A percentile compares a stretch with the other conserved stretches of the same genome.
These are phyloP conservation scores for Apiospora saccharicola DNA, from an alignment of 2,329 filamentous ascomycete species.

Conservation along the genomic window DNA sequence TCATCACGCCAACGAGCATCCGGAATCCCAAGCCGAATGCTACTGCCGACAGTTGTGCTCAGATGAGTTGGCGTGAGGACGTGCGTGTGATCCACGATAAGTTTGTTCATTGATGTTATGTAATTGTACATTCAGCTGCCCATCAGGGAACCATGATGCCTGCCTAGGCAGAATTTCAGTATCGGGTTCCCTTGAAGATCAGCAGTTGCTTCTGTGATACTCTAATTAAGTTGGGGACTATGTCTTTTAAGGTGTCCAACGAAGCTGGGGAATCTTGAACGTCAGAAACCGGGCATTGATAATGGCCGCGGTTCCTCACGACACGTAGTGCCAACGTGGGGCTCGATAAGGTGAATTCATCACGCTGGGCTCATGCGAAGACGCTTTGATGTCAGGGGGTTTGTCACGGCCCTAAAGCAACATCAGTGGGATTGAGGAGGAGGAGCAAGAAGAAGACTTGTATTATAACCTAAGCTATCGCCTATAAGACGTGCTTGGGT, in stretches of 20 bases:
- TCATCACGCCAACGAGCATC: not conserved
- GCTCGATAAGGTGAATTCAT: not conserved
- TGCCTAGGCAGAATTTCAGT: too few species aligned
- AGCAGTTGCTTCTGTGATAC: not conserved
- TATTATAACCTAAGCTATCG: not conserved
- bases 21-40: not conserved
- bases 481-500: not conserved
- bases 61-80: not conserved
- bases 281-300: not conserved
- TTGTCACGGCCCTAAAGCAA: not conserved
- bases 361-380: slow-evolving; percentile 13
- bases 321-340: slow-evolving; percentile 1
- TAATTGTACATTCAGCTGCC: not conserved
- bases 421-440: slow-evolving; percentile 11
- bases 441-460: not conserved
- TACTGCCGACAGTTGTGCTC: not conserved
- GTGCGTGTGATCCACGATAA: slow-evolving; percentile 7
- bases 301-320: not conserved
- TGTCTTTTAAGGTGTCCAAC: not conserved
- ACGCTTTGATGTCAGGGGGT: slow-evolving; percentile 16
- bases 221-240: not conserved
- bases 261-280: not conserved
- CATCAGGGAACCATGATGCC: too few species aligned
- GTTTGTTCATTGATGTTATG: not conserved
- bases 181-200: not conserved